Percentiles rank a stretch among this genome's conserved stretches.
phyloP scores from a whole-genome alignment of 2,329 filamentous ascomycete genomes.

The Sclerotinia borealis region DNA sequence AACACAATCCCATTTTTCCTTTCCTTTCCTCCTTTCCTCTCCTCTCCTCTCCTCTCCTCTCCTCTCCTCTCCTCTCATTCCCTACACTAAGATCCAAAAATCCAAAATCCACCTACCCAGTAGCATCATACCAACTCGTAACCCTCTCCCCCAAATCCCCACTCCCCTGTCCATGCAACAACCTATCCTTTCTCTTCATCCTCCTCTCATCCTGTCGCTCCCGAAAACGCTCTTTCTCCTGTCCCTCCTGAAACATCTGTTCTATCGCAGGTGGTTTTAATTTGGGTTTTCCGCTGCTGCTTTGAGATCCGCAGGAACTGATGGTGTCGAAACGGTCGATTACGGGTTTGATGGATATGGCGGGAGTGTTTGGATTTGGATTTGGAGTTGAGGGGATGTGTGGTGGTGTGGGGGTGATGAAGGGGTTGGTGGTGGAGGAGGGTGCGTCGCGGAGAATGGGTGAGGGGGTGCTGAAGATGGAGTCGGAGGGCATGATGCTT shows the following conservation, averaged over 20 bases:
- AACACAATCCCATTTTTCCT: too few relatives aligned
- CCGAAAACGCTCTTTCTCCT: not conserved
- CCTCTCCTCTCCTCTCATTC: not conserved
- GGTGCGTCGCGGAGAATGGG: not conserved
- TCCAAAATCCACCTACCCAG: not conserved
- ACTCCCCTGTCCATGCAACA: not conserved
- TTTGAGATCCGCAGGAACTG: not conserved
- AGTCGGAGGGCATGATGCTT: slow-evolving; percentile 1
- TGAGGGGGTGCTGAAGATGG: not conserved
- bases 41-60: not conserved
- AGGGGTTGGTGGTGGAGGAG: not conserved
- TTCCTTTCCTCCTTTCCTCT: not conserved
- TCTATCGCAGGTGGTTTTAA: not conserved
- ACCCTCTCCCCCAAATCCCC: not conserved
- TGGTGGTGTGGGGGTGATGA: not conserved
- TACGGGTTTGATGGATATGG: not conserved
- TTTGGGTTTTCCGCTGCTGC: not conserved
- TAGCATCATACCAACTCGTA: slow-evolving; percentile 4
- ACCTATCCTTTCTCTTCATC: not conserved
- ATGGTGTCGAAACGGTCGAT: not conserved
- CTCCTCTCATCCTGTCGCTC: not conserved
- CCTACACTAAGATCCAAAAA: not conserved
- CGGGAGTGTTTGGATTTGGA: too few relatives aligned
- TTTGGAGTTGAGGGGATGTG: not conserved
- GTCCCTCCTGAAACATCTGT: not conserved